phyloP scores from a whole-genome alignment of 805 yeast genomes.

The Metschnikowia lochheadii region DNA sequence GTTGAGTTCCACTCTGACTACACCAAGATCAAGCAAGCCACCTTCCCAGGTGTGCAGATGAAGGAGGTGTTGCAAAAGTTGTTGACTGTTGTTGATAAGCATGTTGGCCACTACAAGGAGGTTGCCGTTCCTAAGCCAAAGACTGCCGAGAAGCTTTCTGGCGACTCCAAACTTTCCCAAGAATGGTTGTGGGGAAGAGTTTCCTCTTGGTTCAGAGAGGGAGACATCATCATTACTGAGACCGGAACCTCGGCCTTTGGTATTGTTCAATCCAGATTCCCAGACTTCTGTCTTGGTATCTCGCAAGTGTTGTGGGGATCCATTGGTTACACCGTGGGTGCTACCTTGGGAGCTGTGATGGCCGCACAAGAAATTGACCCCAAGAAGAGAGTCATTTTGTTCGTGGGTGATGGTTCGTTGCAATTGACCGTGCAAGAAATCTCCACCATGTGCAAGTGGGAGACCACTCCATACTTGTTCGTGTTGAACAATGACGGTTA shows the following conservation, averaged over 20 bases:
- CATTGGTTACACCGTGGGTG: conserved; percentile 27
- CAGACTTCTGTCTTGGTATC: conserved; percentile 22
- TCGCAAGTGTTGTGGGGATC: conserved; percentile 29
- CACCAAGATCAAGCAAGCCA: conserved; percentile 65
- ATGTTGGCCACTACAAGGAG: conserved; percentile 43
- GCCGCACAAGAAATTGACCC: conserved; percentile 26
- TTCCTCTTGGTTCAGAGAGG: conserved; percentile 24
- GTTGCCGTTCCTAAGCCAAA: conserved; percentile 53
- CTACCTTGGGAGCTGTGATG: conserved; percentile 28
- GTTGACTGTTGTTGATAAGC: conserved; percentile 33
- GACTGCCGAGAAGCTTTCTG: conserved; percentile 42
- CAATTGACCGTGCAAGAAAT: conserved; percentile 41
- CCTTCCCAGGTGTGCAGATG: conserved; percentile 72
- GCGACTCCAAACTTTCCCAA: conserved; percentile 21
- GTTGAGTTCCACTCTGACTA: conserved; percentile 77
- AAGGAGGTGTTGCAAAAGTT: conserved; percentile 37
- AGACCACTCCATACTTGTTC: conserved; percentile 33
- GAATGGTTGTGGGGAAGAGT: conserved; percentile 25
- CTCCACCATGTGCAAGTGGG: conserved; percentile 34
- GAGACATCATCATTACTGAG: conserved; percentile 27
- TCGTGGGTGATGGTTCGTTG: conserved; percentile 42
- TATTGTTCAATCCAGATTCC: conserved; percentile 24
- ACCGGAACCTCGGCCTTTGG: conserved; percentile 29
- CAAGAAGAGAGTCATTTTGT: conserved; percentile 32
- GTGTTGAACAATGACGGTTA: conserved; percentile 40